Evolutionary conservation across 352 stramenopile genomes (phyloP), one percentile per base, ranked within the genome.

Genomic region (Blastocystis sp.): DNA sequence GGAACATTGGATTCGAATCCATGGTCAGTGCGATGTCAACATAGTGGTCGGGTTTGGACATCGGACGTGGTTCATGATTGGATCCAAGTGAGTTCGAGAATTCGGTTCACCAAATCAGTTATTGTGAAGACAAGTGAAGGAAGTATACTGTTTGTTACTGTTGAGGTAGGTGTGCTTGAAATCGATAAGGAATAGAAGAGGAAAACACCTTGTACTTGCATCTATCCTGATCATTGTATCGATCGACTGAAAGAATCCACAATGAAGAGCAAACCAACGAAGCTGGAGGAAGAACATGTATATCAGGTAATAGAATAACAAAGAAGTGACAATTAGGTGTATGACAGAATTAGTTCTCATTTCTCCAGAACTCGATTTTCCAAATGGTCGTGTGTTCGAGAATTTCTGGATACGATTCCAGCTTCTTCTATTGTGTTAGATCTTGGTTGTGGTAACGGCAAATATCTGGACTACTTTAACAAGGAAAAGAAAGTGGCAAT

Each of bases 401-500:
- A 90, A 56, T 94, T 94, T 63, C 78, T 94, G 16, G 73, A 92
- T 58, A 57, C 81, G 46, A 86, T 93, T 21, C 91, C 91, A 0
- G 81, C 65, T 14, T 90, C 90, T 16, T 91, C 90, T 7, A 67
- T 95, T n/a, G 90, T 96, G 37, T 92, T 90, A 3, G 93, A 96
- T 89, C 78, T 94, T 14, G 93, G 93, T 46, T 95, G 92, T 89
- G 93, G 93, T 9, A 94, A 96, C 88, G 93, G 92, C 39, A 94
- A 95, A 78, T 93, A 94, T 85, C 90, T 94, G 87, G 87, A 89
- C 52, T 89, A 89, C 12, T 90, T 91, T 65, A 89, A 88, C 49
- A 88, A 90, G 32, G 85, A 88, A n/a, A 89, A 89, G 35, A 91
- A 88, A 0, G 90, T 91, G 77, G 89, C 91, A 11, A 90, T 94